A percentile compares a stretch with the other conserved stretches of the same genome.
phyloP scores from a whole-genome alignment of 129 eudicot genomes.

The Tanacetum coccineum region DNA sequence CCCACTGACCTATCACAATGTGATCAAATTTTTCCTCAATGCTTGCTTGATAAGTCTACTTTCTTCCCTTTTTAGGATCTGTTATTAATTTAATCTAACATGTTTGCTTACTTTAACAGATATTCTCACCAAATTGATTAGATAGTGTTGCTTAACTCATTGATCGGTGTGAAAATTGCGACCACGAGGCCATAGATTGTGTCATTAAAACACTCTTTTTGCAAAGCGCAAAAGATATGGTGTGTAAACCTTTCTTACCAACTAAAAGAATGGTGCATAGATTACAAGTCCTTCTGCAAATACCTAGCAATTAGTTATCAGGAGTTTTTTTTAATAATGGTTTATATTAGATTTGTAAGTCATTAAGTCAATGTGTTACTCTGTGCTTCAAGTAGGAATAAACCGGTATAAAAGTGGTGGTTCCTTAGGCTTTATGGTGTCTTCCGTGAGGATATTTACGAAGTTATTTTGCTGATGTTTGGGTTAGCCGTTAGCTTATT shows the following conservation, averaged over 20 bases:
- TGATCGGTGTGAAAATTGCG: background rate
- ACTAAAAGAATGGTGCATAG: background rate
- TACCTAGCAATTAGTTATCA: background rate
- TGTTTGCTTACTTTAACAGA: slow-evolving; percentile 19
- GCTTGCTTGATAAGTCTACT: slow-evolving; percentile 49
- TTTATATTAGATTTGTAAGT: background rate
- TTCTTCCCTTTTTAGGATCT: slow-evolving; percentile 12
- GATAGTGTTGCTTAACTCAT: slow-evolving; percentile 2
- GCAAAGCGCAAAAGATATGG: slow-evolving; percentile 14
- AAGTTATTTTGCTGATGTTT: too few relatives aligned
- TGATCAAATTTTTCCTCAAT: slow-evolving; percentile 30
- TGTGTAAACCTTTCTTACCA: slow-evolving; percentile 13
- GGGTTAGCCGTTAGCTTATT: too few relatives aligned
- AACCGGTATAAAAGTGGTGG: background rate
- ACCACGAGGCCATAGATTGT: slow-evolving; percentile 19
- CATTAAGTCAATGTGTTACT: background rate
- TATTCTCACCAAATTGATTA: slow-evolving; percentile 25
- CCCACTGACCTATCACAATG: slow-evolving; percentile 62
- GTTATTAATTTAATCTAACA: background rate
- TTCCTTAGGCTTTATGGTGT: background rate
- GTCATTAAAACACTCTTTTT: slow-evolving; percentile 9
- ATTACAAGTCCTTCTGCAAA: background rate
- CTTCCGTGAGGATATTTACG: background rate
- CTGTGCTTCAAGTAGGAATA: background rate
- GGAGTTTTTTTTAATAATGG: background rate